Base-by-base conservation (phyloP, 169 alveolate genomes). In the Besnoitia besnoiti region DNA sequence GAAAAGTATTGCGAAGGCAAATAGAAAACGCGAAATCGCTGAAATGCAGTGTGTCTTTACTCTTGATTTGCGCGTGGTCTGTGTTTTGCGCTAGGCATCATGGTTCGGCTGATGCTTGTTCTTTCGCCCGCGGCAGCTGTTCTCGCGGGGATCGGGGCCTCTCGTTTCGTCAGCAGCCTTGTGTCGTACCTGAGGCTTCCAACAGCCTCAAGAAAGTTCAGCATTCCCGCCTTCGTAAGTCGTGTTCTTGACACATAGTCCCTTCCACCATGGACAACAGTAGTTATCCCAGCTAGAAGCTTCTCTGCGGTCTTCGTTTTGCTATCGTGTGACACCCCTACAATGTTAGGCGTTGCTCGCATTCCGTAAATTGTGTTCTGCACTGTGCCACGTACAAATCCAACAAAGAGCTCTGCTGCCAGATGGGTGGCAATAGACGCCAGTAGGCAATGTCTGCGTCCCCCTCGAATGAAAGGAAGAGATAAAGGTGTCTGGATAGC, bases 91-190 rank as follows among this genome's bases (percentile, higher is more conserved):
- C 90, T 76, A 49, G 97, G 99, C 47, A 99, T 99, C 40, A 99
- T 99, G 99, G 98, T 99, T 84, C 97, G 99, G 85, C 97, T 99
- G 42, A 97, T 98, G 94, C 97, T 99, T n/a, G 98, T 97, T 21
- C 92, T 97, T 50, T 94, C 98, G 8, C 98, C 98, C 62, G 97
- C 97, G 27, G 95, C 96, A n/a, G 92, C 99, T 76, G 95, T 98
- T 77, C 96, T 98, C 37, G 98, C 99, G 85, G 99, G 99, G 21
- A 94, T 98, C 50, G 99, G 99, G 35, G 92, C 94, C n/a, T 94
- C 99, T 40, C 97, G 96, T 87, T 84, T 97, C 37, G 91, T 98
- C 51, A 94, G 96, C 50, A 94, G 94, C 67, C 95, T 94, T 67
- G 82, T 91, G 49, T 47, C 76, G 30, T 85, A 92, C 49, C 51